A percentile compares a stretch with the other conserved stretches of the same genome.
These are phyloP conservation scores for Daldinia concentrica DNA, from an alignment of 495 filamentous ascomycete genomes.

Conservation along the genomic window DNA sequence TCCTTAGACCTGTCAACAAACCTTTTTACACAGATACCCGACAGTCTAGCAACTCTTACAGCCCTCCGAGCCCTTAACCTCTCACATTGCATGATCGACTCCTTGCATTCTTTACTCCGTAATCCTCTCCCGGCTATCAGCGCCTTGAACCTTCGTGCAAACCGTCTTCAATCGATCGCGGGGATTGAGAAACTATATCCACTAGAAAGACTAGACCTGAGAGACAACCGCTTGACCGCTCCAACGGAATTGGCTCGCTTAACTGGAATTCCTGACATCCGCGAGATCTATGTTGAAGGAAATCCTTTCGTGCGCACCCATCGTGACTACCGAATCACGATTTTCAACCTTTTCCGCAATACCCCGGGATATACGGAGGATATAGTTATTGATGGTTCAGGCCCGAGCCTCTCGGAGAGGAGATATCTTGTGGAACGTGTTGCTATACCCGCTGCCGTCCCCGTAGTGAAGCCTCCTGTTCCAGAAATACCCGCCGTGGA, in stretches of 20 bases:
- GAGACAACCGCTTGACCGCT: constrained; percentile 90
- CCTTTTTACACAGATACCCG: constrained; percentile 88
- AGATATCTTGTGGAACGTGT: constrained; percentile 85
- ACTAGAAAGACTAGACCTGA: constrained; percentile 86
- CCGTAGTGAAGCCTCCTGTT: constrained; percentile 73
- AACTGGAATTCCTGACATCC: constrained; percentile 88
- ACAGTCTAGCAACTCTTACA: constrained; percentile 82
- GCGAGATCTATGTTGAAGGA: constrained; percentile 87
- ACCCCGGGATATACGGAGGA: constrained; percentile 92
- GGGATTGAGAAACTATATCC: constrained; percentile 90
- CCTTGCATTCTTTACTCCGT: constrained; percentile 83
- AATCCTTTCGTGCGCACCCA: constrained; percentile 94
- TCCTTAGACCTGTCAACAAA: constrained; percentile 94
- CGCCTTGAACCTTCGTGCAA: constrained; percentile 88
- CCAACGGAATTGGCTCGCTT: constrained; percentile 90
- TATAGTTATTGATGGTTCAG: constrained; percentile 84
- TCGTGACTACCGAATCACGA: constrained; percentile 81
- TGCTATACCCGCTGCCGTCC: constrained; percentile 74
- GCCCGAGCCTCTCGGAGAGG: constrained; percentile 82
- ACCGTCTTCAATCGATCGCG: constrained; percentile 86
- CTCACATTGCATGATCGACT: constrained; percentile 97
- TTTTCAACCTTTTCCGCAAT: constrained; percentile 96
- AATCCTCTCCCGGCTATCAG: constrained; percentile 93
- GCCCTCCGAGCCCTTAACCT: constrained; percentile 89
- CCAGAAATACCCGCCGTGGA: constrained; percentile 67